phyloP scores from a whole-genome alignment of 129 eudicot genomes.

The Rutidosis leptorrhynchoides region DNA sequence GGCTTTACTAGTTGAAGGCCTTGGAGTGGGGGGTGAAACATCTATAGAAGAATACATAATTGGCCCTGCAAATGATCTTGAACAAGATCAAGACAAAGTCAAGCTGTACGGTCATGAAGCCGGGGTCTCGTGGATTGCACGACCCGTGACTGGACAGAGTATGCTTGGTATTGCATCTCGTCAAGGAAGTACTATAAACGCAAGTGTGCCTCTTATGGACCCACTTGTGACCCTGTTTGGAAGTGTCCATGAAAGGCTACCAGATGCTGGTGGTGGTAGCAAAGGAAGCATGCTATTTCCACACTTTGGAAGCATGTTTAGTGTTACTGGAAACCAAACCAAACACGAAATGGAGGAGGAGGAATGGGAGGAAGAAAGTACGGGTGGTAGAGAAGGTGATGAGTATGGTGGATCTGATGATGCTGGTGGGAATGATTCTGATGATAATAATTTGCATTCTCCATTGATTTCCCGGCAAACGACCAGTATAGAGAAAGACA shows the following conservation, averaged over 20 bases:
- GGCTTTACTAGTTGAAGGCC: constrained; percentile 92
- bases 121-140: constrained; percentile 88
- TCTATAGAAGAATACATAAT: constrained; percentile 81
- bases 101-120: constrained; percentile 74
- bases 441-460: constrained; percentile 68
- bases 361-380: constrained; percentile 91
- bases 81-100: constrained; percentile 56
- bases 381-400: constrained; percentile 48
- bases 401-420: constrained; percentile 48
- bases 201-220: constrained; percentile 62
- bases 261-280: constrained; percentile 76
- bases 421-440: constrained; percentile 54
- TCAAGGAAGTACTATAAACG: constrained; percentile 69
- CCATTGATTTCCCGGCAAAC: constrained; percentile 83
- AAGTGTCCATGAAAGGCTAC: constrained; percentile 88
- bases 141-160: constrained; percentile 82
- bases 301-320: constrained; percentile 92
- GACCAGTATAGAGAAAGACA: constrained; percentile 63
- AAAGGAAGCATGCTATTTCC: constrained; percentile 90
- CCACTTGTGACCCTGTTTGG: constrained; percentile 94
- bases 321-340: constrained; percentile 61
- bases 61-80: constrained; percentile 65
- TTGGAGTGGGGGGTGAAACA: constrained; percentile 79
- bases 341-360: constrained; percentile 56
- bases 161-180: constrained; percentile 65